A percentile compares a stretch with the other conserved stretches of the same genome.
Evolutionary conservation across 768 basidiomycete species (phyloP).

Genomic region (Leccinellum luteum): DNA sequence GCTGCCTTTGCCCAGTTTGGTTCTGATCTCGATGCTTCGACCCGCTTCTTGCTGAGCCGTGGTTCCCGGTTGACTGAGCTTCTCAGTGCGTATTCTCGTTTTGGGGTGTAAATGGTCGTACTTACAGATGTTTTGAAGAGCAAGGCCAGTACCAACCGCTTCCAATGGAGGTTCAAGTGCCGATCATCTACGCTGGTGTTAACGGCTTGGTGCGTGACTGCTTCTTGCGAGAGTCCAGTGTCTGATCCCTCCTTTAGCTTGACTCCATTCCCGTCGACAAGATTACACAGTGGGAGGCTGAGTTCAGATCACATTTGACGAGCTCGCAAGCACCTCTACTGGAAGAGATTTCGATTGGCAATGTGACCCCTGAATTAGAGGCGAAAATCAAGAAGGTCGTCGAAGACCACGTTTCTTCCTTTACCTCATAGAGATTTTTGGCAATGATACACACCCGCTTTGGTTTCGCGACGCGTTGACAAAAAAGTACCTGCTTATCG

Average conservation of each 20-base stretch:
- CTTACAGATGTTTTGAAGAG: conserved; percentile 47
- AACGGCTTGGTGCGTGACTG: conserved; percentile 82
- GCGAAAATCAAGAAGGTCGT: conserved; percentile 93
- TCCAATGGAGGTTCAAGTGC: conserved; percentile 94
- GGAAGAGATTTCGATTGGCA: conserved; percentile 78
- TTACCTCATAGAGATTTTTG: conserved; percentile 51
- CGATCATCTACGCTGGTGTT: conserved; percentile 99
- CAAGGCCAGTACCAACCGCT: conserved; percentile 98
- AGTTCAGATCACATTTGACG: conserved; percentile 86
- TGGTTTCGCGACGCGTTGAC: conserved; percentile 17
- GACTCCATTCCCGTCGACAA: conserved; percentile 94
- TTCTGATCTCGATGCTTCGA: conserved; percentile 99
- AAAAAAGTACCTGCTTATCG: conserved; percentile 11
- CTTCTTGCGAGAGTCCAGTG: neutral
- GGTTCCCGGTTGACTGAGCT: conserved; percentile 98
- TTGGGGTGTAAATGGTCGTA: neutral
- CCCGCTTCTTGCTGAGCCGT: conserved; percentile 96
- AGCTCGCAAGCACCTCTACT: conserved; percentile 74
- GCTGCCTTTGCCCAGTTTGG: conserved; percentile 99
- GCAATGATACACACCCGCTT: conserved; percentile 10
- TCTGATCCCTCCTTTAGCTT: conserved; percentile 47
- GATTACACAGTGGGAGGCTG: conserved; percentile 90
- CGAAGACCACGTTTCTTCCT: conserved; percentile 82
- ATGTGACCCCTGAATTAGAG: conserved; percentile 88
- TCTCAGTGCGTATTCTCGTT: conserved; percentile 53